Base-by-base conservation (phyloP, 148 eudicot genomes). In the Rhododendron molle region DNA sequence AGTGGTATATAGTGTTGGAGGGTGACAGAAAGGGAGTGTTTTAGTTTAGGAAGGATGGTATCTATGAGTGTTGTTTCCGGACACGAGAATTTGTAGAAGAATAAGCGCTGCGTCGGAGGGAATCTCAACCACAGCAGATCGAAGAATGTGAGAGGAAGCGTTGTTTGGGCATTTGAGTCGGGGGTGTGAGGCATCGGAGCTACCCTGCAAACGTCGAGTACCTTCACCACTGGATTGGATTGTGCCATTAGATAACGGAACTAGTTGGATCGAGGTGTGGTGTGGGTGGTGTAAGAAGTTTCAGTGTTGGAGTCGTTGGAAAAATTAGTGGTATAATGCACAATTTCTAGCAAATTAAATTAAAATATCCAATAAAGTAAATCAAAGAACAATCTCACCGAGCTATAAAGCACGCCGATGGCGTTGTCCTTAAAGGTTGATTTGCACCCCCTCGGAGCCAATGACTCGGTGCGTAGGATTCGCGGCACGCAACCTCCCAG, bases 101-200 rank as follows among this genome's bases (percentile, higher is more conserved):
- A 76, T 3, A 84, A 47, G 72, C 86, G 81, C 3, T 44, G 28
- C 0, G 32, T 13, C 0, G 72, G 86, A 38, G 16, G 50, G 28
- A 36, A 9, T 36, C 9, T 26, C 71, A 84, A 7, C 86, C 86
- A 84, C 1, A 23, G 0, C 1, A 1, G 18, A 12, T 84, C 86
- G 11, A 54, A 79, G 50, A 84, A 74, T 2, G 86, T 84, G 20
- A 85, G 76, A 78, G 86, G 82, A 28, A 78, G 86, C 7, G 46
- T 28, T n/a, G 46, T 40, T 32, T 78, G 20, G 56, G 82, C n/a
- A 77, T 32, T 7, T 71, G 76, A 71, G 38, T 12, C 3, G 7
- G 36, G 38, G 38, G 36, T 13, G 76, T 28, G 38, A 28, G 76
- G 38, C 36, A 14, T 30, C 5, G 69, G 86, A 78, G 76, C 26